Evolutionary conservation across 2,329 filamentous ascomycete genomes (phyloP), one percentile per base, ranked within the genome.

Genomic region (Cercospora beticola): DNA sequence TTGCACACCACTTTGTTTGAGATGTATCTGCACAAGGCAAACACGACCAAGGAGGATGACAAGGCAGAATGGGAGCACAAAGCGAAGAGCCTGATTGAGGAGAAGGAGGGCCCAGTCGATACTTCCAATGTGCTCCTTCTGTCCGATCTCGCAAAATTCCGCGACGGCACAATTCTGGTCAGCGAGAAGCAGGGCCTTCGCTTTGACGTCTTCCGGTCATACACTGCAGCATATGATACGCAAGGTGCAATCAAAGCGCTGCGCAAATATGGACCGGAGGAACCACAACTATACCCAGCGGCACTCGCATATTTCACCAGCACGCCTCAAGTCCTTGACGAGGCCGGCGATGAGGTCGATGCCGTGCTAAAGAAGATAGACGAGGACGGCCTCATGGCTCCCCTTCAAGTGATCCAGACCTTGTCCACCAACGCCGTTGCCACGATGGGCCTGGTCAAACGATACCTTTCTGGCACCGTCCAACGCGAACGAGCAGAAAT

Each of bases 401-500:
- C 95, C 0, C 83, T 99, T 4, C 95, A 99, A 79, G 95, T 99
- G 33, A 95, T 99, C 16, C 94, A 99, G 80, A 95, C 94, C 0
- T 86, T 99, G 14, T 90, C 87, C 69, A 86, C 86, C 63, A 92
- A 91, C 73, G 87, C 89, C 5, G 92, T 97, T 2, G 94, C 96
- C 0, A 98, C 93, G 0, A 97, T 99, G 92, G 95, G 94, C 62
- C 93, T 98, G 86, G 90, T 99, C 70, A 98, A 97, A 81, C 89
- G 90, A 5, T 99, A 99, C 80, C 88, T 99, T 2, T 88, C 91
- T 71, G 89, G 91, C 61, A 97, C 94, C 8, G 97, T 99, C 71
- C 90, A 92, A 73, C 89, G 92, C 62, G 95, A 99, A 81, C 88
- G 93, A 28, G 89, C 89, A 68, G 94, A 97, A 75, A 97, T 99